Conservation (phyloP, 2,329 filamentous ascomycete genomes). For the Metarhizium anisopliae region DNA sequence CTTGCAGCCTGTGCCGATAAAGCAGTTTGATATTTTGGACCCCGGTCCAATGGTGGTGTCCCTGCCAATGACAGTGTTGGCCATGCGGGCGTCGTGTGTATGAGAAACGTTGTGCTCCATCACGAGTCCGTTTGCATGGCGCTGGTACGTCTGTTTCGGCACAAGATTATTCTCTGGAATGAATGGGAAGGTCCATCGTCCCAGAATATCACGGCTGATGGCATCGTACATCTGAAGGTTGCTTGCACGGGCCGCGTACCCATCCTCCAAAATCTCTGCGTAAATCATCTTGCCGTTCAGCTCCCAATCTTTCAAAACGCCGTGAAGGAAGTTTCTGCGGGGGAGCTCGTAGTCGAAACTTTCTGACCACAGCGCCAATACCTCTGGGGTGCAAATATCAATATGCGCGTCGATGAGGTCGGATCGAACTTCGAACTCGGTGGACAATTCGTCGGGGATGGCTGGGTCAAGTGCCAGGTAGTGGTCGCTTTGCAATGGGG, state of each 20-base stretch:
- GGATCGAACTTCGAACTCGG: conserved; percentile 71
- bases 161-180: conserved; percentile 84
- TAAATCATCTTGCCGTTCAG: conserved; percentile 96
- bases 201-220: conserved; percentile 77
- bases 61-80: conserved; percentile 66
- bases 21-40: conserved; percentile 61
- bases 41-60: conserved; percentile 67
- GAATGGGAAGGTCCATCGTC: conserved; percentile 80
- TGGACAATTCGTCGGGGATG: conserved; percentile 59
- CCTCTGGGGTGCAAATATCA: conserved; percentile 95
- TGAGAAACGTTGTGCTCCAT: conserved; percentile 71
- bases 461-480: conserved; percentile 68
- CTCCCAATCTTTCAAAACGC: conserved; percentile 93
- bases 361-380: conserved; percentile 90
- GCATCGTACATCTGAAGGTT: conserved; percentile 87
- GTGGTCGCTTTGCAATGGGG: conserved; percentile 55
- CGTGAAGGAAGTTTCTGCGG: conserved; percentile 79
- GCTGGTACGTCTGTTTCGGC: conserved; percentile 65
- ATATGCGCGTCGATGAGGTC: conserved; percentile 92
- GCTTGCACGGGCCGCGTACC: conserved; percentile 78
- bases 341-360: conserved; percentile 95
- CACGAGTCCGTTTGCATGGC: conserved; percentile 61
- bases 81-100: conserved; percentile 61
- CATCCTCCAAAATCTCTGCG: conserved; percentile 71
- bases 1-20: conserved; percentile 75